Evolutionary conservation across 345 rosid genomes (phyloP), one percentile per base, ranked within the genome.

Genomic region (Populus pruinosa): DNA sequence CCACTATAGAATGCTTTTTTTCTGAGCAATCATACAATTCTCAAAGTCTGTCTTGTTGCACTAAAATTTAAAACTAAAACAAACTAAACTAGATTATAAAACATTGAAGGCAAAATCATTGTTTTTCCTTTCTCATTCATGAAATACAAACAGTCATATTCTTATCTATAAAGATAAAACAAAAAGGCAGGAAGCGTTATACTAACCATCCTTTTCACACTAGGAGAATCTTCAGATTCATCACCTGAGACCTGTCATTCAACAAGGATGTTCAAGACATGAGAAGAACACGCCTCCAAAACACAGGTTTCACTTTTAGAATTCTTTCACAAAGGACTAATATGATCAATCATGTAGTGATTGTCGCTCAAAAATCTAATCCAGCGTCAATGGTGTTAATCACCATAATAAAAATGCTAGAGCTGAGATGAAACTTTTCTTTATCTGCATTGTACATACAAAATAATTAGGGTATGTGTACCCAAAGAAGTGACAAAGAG

Each of bases 121-220:
- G 0, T 65, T 36, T 76, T 29, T 35, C 7, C 44, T 27, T 38
- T 35, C 27, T 23, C 20, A 36, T 1, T 50, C 33, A 3, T 14
- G 68, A 50, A 72, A 72, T 1, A 8, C 17, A 69, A 12, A 23
- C 38, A 23, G 17, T 62, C 29, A 23, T 9, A 12, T 21, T 25
- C 5, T 50, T 1, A 33, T 55, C 47, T 64, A 0, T 16, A 41
- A 39, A 43, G 23, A 63, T 17, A 69, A 14, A 29, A 44, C 21
- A 23, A 49, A 49, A 35, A 73, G 13, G 38, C 29, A 74, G 69
- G 31, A 68, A 61, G 36, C 35, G 61, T 35, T 11, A 11, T 33
- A 18, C 76, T 69, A 63, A 92, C 99, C 93, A 92, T 79, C 86
- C 85, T 92, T 82, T 95, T 95, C 68, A 76, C 81, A 69, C 76